These are phyloP conservation scores for Talaromyces albobiverticillius DNA, from an alignment of 2,329 filamentous ascomycete genomes.

Conservation along the genomic window DNA sequence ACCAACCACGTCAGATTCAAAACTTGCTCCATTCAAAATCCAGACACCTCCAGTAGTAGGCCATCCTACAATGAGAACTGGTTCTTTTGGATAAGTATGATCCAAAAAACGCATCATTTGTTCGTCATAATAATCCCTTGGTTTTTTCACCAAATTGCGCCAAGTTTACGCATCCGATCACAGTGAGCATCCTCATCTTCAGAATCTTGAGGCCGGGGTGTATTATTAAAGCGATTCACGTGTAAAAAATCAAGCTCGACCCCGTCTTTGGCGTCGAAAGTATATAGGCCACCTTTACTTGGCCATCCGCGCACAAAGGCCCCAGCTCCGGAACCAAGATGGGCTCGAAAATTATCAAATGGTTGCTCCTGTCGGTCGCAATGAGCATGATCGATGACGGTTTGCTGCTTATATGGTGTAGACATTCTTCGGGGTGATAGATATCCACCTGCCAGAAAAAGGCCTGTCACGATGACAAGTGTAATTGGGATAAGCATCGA, in stretches of 20 bases:
- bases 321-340: neutral
- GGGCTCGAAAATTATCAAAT: neutral
- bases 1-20: neutral
- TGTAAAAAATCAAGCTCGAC: neutral
- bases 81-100: neutral
- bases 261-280: neutral
- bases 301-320: neutral
- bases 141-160: neutral
- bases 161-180: neutral
- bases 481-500: neutral
- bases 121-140: neutral
- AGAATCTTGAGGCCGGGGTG: neutral
- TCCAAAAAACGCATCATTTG: neutral
- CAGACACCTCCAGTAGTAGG: neutral
- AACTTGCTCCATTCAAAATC: neutral
- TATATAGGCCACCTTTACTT: neutral
- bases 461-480: neutral
- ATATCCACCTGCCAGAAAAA: neutral
- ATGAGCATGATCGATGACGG: no score
- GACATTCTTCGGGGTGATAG: neutral
- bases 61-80: neutral
- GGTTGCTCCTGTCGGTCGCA: no score
- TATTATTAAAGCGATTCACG: neutral
- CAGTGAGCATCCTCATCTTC: neutral
- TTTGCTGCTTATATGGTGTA: neutral